Evolutionary conservation across 1,284 basidiomycete species (phyloP).

Genomic region (Trichosporon sp.): DNA sequence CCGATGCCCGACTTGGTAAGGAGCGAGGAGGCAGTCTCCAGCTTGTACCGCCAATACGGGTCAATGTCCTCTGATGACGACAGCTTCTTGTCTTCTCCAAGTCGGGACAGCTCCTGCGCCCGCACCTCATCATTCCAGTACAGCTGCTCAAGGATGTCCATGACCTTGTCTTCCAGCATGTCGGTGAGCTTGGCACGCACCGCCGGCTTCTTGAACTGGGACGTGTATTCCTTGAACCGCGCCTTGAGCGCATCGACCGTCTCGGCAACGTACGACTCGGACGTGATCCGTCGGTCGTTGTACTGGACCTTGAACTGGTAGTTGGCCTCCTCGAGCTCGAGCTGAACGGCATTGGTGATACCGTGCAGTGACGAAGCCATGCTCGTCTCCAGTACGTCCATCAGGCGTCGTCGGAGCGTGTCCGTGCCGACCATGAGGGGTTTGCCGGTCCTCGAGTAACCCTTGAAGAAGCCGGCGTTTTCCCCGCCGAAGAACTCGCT

Average conservation of each 20-base stretch:
- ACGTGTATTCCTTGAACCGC: constrained; percentile 82
- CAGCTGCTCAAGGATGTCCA: constrained; percentile 94
- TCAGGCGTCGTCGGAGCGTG: constrained; percentile 81
- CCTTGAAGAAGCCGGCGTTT: constrained; percentile 51
- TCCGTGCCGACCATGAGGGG: constrained; percentile 82
- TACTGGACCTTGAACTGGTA: constrained; percentile 99
- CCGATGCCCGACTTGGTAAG: constrained; percentile 96
- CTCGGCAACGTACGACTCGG: constrained; percentile 97
- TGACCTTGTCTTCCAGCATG: constrained; percentile 92
- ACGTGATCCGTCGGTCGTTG: constrained; percentile 91
- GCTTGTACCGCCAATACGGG: constrained; percentile 91
- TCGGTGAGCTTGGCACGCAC: constrained; percentile 84
- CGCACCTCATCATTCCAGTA: constrained; percentile 90
- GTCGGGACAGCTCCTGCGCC: constrained; percentile 70
- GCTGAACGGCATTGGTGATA: constrained; percentile 93
- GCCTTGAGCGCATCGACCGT: constrained; percentile 91
- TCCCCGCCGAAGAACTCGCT: constrained; percentile 81
- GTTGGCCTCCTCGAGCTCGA: constrained; percentile 92
- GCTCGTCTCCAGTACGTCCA: constrained; percentile 95
- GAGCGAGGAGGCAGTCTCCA: constrained; percentile 86
- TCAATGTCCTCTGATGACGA: constrained; percentile 70
- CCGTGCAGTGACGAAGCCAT: constrained; percentile 95
- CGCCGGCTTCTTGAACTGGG: constrained; percentile 84
- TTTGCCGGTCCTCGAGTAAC: constrained; percentile 2
- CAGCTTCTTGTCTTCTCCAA: constrained; percentile 72